These are phyloP conservation scores for Picea glauca DNA, from an alignment of 75 land plant species.

Conservation along the genomic window DNA sequence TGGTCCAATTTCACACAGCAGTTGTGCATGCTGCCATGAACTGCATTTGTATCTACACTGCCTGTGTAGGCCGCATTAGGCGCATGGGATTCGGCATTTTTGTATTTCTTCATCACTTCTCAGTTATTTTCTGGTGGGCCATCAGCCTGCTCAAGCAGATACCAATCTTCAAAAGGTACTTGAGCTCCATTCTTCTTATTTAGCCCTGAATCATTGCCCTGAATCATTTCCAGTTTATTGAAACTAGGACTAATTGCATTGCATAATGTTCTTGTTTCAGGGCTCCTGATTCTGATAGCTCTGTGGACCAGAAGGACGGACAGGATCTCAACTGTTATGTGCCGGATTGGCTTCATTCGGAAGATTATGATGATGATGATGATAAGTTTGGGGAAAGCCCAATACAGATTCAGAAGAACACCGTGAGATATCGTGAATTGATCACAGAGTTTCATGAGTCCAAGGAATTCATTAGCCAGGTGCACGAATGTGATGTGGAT, in stretches of 20 bases:
- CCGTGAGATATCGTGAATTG: neutral
- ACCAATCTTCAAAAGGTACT: neutral
- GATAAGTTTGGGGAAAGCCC: neutral
- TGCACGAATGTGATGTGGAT: neutral
- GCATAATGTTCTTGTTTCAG: neutral
- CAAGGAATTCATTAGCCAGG: neutral
- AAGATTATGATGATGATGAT: neutral
- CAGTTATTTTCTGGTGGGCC: neutral
- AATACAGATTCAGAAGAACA: neutral
- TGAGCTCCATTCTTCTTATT: neutral
- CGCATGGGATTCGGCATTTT: neutral
- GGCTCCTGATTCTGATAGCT: neutral
- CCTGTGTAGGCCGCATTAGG: neutral
- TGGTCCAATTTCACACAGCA: too few species aligned
- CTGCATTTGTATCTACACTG: neutral
- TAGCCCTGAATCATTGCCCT: neutral
- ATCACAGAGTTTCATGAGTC: constrained; percentile 1
- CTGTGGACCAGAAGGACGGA: neutral
- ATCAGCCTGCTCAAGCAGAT: neutral
- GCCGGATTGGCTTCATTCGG: neutral
- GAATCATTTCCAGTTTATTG: neutral
- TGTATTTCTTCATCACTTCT: neutral
- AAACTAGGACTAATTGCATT: neutral
- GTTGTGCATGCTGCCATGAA: neutral
- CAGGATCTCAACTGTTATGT: neutral